Evolutionary conservation across 352 stramenopile genomes (phyloP).

Genomic region (Stephanocyclus meneghinianus): DNA sequence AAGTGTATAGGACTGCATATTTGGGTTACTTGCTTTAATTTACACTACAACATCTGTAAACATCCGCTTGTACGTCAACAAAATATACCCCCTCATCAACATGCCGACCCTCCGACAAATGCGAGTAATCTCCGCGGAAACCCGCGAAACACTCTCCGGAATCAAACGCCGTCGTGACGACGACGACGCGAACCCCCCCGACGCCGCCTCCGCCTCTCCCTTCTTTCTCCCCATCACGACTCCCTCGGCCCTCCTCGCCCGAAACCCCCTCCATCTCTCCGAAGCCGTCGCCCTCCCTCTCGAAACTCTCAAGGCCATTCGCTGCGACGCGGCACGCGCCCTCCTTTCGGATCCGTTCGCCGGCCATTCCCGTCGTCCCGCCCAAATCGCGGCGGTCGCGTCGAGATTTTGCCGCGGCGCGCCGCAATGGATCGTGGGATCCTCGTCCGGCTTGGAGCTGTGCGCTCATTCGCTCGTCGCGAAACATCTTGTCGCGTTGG

Average conservation of each 20-base stretch:
- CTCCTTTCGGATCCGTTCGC: conserved; percentile 34
- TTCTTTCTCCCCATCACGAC: conserved; percentile 34
- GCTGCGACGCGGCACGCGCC: conserved; percentile 30
- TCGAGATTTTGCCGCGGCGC: conserved; percentile 16
- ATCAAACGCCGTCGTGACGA: not conserved
- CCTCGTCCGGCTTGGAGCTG: conserved; percentile 47
- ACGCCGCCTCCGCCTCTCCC: too few relatives aligned
- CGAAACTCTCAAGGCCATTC: conserved; percentile 24
- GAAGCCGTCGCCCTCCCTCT: conserved; percentile 17
- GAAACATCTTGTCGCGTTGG: not conserved
- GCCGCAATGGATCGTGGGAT: conserved; percentile 27
- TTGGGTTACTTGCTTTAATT: too few relatives aligned
- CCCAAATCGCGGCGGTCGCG: conserved; percentile 14
- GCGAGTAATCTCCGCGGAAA: not conserved
- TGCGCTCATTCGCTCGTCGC: conserved; percentile 22
- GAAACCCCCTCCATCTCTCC: conserved; percentile 43
- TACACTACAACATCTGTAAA: too few relatives aligned
- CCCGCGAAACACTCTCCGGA: not conserved
- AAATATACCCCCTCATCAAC: not conserved
- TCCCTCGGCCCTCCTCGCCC: conserved; percentile 52
- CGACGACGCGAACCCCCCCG: not conserved
- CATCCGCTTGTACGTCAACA: too few relatives aligned
- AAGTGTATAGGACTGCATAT: too few relatives aligned
- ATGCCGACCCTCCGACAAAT: conserved; percentile 2
- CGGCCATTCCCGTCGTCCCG: conserved; percentile 27